phyloP scores from a whole-genome alignment of 202 grass and related monocot species.

The Setaria viridis region DNA sequence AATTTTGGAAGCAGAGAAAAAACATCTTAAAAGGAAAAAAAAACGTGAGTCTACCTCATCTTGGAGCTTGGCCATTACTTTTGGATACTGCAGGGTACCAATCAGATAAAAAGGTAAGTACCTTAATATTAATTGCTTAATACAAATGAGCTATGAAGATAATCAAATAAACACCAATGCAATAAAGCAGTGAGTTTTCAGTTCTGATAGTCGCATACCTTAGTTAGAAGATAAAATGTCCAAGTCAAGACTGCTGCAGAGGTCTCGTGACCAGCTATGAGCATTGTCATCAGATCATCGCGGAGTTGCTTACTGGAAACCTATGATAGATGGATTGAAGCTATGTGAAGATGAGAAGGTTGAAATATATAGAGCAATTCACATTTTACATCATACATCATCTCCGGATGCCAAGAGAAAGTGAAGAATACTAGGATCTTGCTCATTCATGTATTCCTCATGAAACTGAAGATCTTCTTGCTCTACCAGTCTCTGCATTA shows the following conservation, averaged over 20 bases:
- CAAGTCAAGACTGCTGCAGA: slow-evolving; percentile 98
- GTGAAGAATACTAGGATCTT: slow-evolving; percentile 99
- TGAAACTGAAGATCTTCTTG: slow-evolving; percentile 96
- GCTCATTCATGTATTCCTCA: slow-evolving; percentile 96
- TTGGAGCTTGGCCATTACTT: slow-evolving; percentile 89
- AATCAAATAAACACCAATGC: neutral
- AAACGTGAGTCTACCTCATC: slow-evolving; percentile 65
- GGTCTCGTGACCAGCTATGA: slow-evolving; percentile 97
- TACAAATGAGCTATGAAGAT: slow-evolving; percentile 16
- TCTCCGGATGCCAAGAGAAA: slow-evolving; percentile 97
- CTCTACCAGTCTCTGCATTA: slow-evolving; percentile 87
- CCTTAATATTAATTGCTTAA: neutral
- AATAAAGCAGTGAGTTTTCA: slow-evolving; percentile 9
- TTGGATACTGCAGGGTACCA: slow-evolving; percentile 69
- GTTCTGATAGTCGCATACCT: slow-evolving; percentile 53
- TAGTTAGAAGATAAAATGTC: slow-evolving; percentile 99
- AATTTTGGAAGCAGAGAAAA: neutral
- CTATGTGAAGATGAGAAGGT: slow-evolving; percentile 36
- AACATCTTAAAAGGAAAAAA: slow-evolving; percentile 44
- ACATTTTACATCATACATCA: slow-evolving; percentile 64
- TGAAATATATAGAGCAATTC: slow-evolving; percentile 5
- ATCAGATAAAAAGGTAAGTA: slow-evolving; percentile 13
- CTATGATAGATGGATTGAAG: slow-evolving; percentile 55
- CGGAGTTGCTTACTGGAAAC: slow-evolving; percentile 97
- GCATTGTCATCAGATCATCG: slow-evolving; percentile 97